Evolutionary conservation across 106 monocot genomes (phyloP), one percentile per base, ranked within the genome.

Genomic region (Chionographis japonica): DNA sequence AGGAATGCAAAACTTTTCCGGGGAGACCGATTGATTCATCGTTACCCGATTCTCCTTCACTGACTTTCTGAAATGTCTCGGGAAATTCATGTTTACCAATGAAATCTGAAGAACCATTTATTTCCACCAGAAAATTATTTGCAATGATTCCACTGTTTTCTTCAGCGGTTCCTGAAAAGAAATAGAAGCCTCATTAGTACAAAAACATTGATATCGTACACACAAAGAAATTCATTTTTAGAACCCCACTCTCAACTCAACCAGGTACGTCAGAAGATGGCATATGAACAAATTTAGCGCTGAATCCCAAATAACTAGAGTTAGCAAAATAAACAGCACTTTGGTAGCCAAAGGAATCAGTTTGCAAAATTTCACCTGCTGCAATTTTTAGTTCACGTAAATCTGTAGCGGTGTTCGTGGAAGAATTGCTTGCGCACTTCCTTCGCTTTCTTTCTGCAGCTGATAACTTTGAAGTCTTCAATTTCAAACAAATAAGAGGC

Each of bases 401-500:
- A 17, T 61, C 61, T 52, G 52, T 4, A 52, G 39, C 18, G 12
- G 15, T 49, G 46, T 42, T 43, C 4, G 15, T 16, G 65, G 56
- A 53, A 59, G 68, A 62, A 69, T 54, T 9, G n/a, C 37, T 2
- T 54, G 49, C 12, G 59, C 11, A 12, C 8, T 52, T 77, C 37
- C 38, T 79, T 67, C 12, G 62, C 40, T 74, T 82, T 74, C 13
- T 77, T 17, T 68, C 40, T 6, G 36, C 8, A 54, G 27, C 59
- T 4, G 57, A 73, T 27, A 41, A 53, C 17, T 63, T 79, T 17
- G 54, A 58, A 38, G 39, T 2, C 50, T 76, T 85, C 59, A 18
- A 35, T 74, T 85, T 88, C 39, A 84, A 73, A 16, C 9, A 61
- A 63, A 79, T 74, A 37, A 85, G 76, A 16, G 85, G 85, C 63